phyloP scores from a whole-genome alignment of 345 rosid species.

The Syzygium jambos region DNA sequence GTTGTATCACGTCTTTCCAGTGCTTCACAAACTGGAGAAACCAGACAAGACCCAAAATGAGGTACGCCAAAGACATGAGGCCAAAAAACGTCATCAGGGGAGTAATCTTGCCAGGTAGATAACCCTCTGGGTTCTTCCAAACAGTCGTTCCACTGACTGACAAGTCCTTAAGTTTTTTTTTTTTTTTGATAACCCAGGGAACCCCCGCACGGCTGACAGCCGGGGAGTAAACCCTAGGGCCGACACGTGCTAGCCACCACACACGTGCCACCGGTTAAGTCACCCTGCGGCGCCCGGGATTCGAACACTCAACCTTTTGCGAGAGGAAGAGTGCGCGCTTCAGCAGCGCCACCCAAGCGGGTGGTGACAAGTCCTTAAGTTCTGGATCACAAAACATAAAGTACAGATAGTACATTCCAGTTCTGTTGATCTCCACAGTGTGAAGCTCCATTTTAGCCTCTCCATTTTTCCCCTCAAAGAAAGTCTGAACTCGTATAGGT shows the following conservation, averaged over 20 bases:
- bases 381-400: conserved; percentile 38
- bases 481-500: conserved; percentile 24
- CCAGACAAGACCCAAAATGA: conserved; percentile 27
- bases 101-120: conserved; percentile 37
- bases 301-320: no score
- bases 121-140: conserved; percentile 34
- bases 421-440: conserved; percentile 19
- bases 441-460: conserved; percentile 25
- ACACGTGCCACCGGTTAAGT: no score
- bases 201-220: no score
- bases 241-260: no score
- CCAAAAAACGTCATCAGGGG: conserved; percentile 30
- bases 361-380: conserved; percentile 8
- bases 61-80: conserved; percentile 31
- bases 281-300: no score
- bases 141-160: conserved; percentile 28
- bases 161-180: conserved; percentile 15
- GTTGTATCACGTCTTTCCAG: conserved; percentile 24
- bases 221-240: no score
- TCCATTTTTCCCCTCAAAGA: conserved; percentile 30
- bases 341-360: no score
- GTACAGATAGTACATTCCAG: conserved; percentile 37
- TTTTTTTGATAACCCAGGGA: no score
- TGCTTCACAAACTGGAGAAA: conserved; percentile 26
- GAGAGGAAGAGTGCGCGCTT: no score